A percentile compares a stretch with the other conserved stretches of the same genome.
These are phyloP conservation scores for Plasmodium inui DNA, from an alignment of 169 alveolate species.

Conservation along the genomic window DNA sequence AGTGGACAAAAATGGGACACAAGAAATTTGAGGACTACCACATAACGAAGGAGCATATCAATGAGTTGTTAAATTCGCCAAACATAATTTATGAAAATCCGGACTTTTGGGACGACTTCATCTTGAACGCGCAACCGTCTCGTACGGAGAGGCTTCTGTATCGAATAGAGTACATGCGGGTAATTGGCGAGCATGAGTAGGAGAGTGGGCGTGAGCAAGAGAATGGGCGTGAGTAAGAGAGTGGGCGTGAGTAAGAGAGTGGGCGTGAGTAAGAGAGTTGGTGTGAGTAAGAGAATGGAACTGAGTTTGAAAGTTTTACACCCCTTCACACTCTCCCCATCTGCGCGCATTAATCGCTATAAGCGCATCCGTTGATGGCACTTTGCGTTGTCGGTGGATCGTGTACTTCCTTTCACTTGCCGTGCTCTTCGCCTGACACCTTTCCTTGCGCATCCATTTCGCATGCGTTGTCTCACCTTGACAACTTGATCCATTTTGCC, in stretches of 20 bases:
- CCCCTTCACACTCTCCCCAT: background rate
- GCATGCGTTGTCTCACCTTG: background rate
- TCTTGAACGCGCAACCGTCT: slow-evolving; percentile 23
- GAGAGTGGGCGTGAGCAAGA: background rate
- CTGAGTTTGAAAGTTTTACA: background rate
- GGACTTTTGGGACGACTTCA: background rate
- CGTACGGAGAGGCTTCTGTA: slow-evolving; percentile 17
- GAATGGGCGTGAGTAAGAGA: background rate
- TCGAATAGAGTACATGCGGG: slow-evolving; percentile 60
- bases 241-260: background rate
- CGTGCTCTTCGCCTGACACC: background rate
- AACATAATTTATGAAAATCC: slow-evolving; percentile 33
- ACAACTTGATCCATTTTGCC: background rate
- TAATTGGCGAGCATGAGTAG: background rate
- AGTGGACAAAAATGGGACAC: slow-evolving; percentile 24
- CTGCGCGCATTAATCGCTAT: background rate
- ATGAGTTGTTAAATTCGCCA: slow-evolving; percentile 41
- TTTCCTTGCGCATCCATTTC: background rate
- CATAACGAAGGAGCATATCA: slow-evolving; percentile 14
- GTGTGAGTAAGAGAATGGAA: background rate
- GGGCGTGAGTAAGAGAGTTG: background rate
- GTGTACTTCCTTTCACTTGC: background rate
- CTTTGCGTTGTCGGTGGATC: background rate
- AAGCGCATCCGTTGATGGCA: background rate
- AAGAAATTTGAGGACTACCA: slow-evolving; percentile 17